These are phyloP conservation scores for Pleurotus giganteus DNA, from an alignment of 768 basidiomycete species.

Conservation along the genomic window DNA sequence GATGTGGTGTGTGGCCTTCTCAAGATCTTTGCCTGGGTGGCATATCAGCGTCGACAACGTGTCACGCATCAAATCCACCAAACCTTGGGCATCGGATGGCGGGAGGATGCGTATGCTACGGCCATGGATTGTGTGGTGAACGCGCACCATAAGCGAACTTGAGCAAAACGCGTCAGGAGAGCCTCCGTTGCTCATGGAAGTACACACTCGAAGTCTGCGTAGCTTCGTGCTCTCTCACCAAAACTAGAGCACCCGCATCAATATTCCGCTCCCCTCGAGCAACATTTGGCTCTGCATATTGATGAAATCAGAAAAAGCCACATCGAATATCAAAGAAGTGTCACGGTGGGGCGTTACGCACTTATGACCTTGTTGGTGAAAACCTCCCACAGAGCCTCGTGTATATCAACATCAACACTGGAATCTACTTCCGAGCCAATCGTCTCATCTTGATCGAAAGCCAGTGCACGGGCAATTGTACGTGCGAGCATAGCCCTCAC, in stretches of 20 bases:
- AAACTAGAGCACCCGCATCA: slow-evolving; percentile 61
- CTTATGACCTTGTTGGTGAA: slow-evolving; percentile 52
- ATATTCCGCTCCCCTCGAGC: slow-evolving; percentile 41
- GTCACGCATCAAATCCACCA: not conserved
- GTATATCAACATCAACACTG: slow-evolving; percentile 39
- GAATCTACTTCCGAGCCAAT: slow-evolving; percentile 20
- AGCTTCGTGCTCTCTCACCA: slow-evolving; percentile 43
- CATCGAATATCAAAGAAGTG: not conserved
- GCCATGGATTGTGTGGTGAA: slow-evolving; percentile 87
- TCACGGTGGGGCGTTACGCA: slow-evolving; percentile 24
- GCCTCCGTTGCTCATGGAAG: not conserved
- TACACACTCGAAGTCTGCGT: slow-evolving; percentile 10
- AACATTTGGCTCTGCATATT: slow-evolving; percentile 31
- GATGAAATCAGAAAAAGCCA: not conserved
- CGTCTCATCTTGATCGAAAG: slow-evolving; percentile 20
- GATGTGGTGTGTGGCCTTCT: slow-evolving; percentile 12
- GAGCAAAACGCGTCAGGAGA: not conserved
- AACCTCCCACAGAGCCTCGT: slow-evolving; percentile 45
- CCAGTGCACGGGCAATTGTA: slow-evolving; percentile 42
- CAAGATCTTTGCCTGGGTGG: slow-evolving; percentile 16
- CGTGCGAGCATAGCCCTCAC: slow-evolving; percentile 55
- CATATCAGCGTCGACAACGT: not conserved
- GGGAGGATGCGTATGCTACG: slow-evolving; percentile 62
- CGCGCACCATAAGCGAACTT: slow-evolving; percentile 78
- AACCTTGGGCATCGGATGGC: slow-evolving; percentile 58